Evolutionary conservation across 1,139 yeast genomes (phyloP), one percentile per base, ranked within the genome.

Genomic region (Eremothecium sinecaudum): DNA sequence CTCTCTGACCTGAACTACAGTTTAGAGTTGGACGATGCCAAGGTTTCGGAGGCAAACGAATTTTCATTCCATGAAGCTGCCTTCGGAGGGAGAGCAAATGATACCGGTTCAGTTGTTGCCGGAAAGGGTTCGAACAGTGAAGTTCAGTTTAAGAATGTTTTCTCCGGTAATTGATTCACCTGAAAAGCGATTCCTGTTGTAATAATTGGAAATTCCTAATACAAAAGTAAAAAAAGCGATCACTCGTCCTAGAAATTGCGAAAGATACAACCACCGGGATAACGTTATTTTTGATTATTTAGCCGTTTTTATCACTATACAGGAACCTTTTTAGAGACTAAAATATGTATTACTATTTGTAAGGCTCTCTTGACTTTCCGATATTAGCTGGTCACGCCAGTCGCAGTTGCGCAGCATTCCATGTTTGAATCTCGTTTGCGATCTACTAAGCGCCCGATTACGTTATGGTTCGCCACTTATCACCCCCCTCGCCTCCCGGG

Each of bases 121-220:
- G 32, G 27, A 11, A 31, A 35, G 21, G 11, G 11, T 17, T 27
- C 30, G 3, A 18, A 18, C 21, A 7, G 21, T 17, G 21, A 27
- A 14, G 38, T 35, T 18, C 51, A 46, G 15, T 48, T 47, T 28
- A 48, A 48, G 29, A 41, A 44, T 31, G 35, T 34, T 17, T 27
- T 27, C 14, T 27, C 30, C n/a, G 21, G 30, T 18, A 27, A 14
- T 21, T 27, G 17, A 18, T 14, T n/a, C n/a, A 13, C 12, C n/a
- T 21, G 13, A 21, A 21, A 21, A 13, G 24, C 24, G n/a, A n/a
- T n/a, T n/a, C n/a, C n/a, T n/a, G n/a, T n/a, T n/a, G n/a, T n/a
- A n/a, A n/a, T n/a, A n/a, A n/a, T n/a, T n/a, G n/a, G n/a, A n/a
- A n/a, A n/a, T n/a, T n/a, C n/a, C n/a, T n/a, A n/a, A n/a, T n/a